phyloP scores from a whole-genome alignment of 1,139 yeast genomes.

The Saccharomyces hybrid region DNA sequence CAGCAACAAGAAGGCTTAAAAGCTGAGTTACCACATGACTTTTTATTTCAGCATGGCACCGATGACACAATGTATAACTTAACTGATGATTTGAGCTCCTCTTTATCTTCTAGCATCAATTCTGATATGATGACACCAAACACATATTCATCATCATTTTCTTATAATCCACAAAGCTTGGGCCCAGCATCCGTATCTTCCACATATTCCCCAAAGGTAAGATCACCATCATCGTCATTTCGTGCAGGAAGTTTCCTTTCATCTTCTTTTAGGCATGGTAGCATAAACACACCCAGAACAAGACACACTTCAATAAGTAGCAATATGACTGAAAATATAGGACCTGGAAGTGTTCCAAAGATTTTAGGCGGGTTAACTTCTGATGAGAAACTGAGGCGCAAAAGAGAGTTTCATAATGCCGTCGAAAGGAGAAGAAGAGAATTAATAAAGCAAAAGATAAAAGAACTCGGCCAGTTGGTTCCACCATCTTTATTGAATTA shows the following conservation, averaged over 20 bases:
- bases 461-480: slow-evolving; percentile 60
- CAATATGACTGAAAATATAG: slow-evolving; percentile 5
- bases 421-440: slow-evolving; percentile 77
- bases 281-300: slow-evolving; percentile 13
- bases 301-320: slow-evolving; percentile 20
- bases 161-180: slow-evolving; percentile 21
- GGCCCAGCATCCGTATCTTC: slow-evolving; percentile 2
- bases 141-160: slow-evolving; percentile 20
- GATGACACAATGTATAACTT: slow-evolving; percentile 19
- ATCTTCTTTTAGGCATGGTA: slow-evolving; percentile 24
- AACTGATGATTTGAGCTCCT: slow-evolving; percentile 26
- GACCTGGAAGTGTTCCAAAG: slow-evolving; percentile 19
- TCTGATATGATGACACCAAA: slow-evolving; percentile 22
- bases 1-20: neutral
- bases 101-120: slow-evolving; percentile 25
- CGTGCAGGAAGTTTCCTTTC: slow-evolving; percentile 26
- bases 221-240: slow-evolving; percentile 27
- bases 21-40: slow-evolving; percentile 1
- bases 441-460: slow-evolving; percentile 65
- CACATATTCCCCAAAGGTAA: slow-evolving; percentile 15
- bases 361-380: slow-evolving; percentile 39
- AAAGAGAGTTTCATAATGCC: slow-evolving; percentile 74
- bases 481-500: slow-evolving; percentile 61
- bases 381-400: slow-evolving; percentile 60
- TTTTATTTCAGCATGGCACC: neutral